Evolutionary conservation across 306 rosid genomes (phyloP).

Genomic region (Abrus precatorius): DNA sequence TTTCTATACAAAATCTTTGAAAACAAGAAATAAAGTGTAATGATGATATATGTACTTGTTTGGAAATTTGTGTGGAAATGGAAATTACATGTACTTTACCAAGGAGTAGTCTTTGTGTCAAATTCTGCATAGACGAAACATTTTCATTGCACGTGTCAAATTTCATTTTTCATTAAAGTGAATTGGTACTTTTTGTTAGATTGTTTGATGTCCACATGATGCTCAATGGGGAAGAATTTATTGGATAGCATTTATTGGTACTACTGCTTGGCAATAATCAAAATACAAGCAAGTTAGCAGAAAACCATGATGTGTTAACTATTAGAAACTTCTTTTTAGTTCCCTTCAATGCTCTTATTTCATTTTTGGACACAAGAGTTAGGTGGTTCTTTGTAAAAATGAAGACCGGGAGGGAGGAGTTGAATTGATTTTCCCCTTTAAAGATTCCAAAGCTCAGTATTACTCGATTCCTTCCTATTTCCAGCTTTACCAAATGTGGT

Average conservation of each 20-base stretch:
- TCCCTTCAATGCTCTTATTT: slow-evolving; percentile 21
- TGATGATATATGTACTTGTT: not conserved
- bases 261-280: not conserved
- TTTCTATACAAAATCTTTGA: slow-evolving; percentile 3
- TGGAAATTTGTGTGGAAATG: slow-evolving; percentile 19
- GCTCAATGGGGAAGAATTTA: not conserved
- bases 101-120: not conserved
- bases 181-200: not conserved
- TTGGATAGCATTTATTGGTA: not conserved
- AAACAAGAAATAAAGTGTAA: not conserved
- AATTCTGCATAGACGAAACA: not conserved
- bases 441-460: not conserved
- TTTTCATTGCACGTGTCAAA: not conserved
- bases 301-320: not conserved
- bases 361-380: slow-evolving; percentile 3
- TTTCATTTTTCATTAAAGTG: not conserved
- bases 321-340: slow-evolving; percentile 4
- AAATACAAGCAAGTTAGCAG: slow-evolving; percentile 7
- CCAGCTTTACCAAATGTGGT: not conserved
- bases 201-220: not conserved
- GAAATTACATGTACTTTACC: not conserved
- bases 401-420: slow-evolving; percentile 13
- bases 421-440: not conserved
- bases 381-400: not conserved
- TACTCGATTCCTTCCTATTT: slow-evolving; percentile 3